A percentile compares a stretch with the other conserved stretches of the same genome.
These are phyloP conservation scores for Tolypocladium endophyticum DNA, from an alignment of 2,329 filamentous ascomycete species.

Conservation along the genomic window DNA sequence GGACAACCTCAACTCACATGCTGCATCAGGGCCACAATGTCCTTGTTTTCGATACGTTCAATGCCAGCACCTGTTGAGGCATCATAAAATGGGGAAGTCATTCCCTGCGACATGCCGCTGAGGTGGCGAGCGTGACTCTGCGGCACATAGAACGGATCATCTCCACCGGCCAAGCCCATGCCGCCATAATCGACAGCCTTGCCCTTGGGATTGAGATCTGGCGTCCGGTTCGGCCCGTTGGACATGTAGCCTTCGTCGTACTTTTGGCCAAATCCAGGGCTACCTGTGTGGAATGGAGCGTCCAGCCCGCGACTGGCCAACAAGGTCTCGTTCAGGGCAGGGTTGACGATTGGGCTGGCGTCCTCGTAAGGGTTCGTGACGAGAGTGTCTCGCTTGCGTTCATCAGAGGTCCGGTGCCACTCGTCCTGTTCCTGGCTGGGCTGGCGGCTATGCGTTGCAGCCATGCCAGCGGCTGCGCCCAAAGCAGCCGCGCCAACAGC, in stretches of 20 bases:
- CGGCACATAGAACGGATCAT: slow-evolving; percentile 57
- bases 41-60: slow-evolving; percentile 87
- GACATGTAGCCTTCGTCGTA: slow-evolving; percentile 89
- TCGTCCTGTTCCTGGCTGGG: slow-evolving; percentile 51
- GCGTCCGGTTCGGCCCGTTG: slow-evolving; percentile 48
- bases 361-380: slow-evolving; percentile 59
- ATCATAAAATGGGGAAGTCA: slow-evolving; percentile 84
- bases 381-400: slow-evolving; percentile 55
- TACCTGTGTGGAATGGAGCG: slow-evolving; percentile 39
- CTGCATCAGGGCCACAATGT: slow-evolving; percentile 96
- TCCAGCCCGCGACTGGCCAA: slow-evolving; percentile 28
- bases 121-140: slow-evolving; percentile 55
- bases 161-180: slow-evolving; percentile 34
- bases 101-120: slow-evolving; percentile 85
- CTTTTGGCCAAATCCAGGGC: slow-evolving; percentile 49
- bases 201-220: slow-evolving; percentile 41
- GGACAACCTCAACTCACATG: slow-evolving; percentile 47
- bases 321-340: slow-evolving; percentile 39
- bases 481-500: slow-evolving; percentile 44
- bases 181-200: slow-evolving; percentile 44
- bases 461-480: slow-evolving; percentile 37
- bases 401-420: slow-evolving; percentile 51
- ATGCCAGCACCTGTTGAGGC: slow-evolving; percentile 78
- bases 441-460: slow-evolving; percentile 38
- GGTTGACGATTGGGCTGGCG: slow-evolving; percentile 50